Base-by-base conservation (phyloP, 257 asterid genomes). In the Salvia splendens region DNA sequence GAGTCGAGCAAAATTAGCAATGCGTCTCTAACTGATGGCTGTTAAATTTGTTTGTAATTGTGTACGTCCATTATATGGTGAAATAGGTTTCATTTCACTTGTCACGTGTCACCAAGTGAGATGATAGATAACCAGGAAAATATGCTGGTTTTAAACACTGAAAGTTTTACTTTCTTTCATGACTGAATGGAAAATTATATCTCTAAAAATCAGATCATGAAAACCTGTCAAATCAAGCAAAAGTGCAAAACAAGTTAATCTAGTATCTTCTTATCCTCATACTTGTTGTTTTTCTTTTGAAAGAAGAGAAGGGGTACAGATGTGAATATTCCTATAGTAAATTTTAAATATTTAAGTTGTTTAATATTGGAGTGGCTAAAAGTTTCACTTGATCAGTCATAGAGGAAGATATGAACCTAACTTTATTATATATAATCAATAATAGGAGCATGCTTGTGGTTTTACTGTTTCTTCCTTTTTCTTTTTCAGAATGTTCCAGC, bases 331-430 rank as follows among this genome's bases (percentile, higher is more conserved):
- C 20, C 42, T 20, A 24, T 43, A 20, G 42, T 43, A 54, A 43
- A 12, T 45, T 47, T 62, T 12, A 15, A 61, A 32, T 20, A 24
- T 16, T 24, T 28, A 4, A 17, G 28, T 14, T 47, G 32, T 48
- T 12, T 48, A 17, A 47, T 58, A 38, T 62, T 47, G 33, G 69
- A 49, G 45, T 47, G 58, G 54, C 58, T 24, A 41, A 61, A 30
- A 14, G 16, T 64, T 64, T 32, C 57, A 32, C 9, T n/a, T 2
- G 43, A 4, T 47, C 30, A 12, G 43, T 63, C 43, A 30, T 47
- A n/a, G 32, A 14, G 56, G 57, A 61, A 63, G 52, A 63, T 46
- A 32, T 28, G 57, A 46, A 32, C 5, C n/a, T 47, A 47, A 48
- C 10, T 53, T 47, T 14, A 45, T 28, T 46, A 46, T 5, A n/a